Evolutionary conservation across 495 filamentous ascomycete genomes (phyloP).

Genomic region (Penicillium goetzii): DNA sequence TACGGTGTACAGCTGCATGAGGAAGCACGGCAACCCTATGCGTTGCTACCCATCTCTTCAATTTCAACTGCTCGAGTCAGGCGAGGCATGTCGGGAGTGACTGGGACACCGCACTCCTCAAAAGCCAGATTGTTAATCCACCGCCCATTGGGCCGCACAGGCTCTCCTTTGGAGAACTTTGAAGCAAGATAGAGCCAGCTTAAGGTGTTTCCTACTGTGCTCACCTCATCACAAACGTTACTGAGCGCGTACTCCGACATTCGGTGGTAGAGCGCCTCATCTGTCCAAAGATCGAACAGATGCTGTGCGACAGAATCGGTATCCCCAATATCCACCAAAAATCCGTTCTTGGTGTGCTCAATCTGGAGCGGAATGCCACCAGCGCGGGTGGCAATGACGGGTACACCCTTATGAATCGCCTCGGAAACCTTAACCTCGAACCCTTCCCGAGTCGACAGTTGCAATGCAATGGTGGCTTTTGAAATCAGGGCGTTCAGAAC

Average conservation of each 20-base stretch:
- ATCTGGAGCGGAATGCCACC: slow-evolving; percentile 87
- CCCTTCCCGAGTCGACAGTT: slow-evolving; percentile 82
- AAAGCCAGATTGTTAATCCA: slow-evolving; percentile 86
- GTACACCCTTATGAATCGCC: slow-evolving; percentile 82
- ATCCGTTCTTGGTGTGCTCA: slow-evolving; percentile 72
- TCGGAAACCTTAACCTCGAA: slow-evolving; percentile 93
- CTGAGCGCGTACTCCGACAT: slow-evolving; percentile 69
- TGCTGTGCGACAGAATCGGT: slow-evolving; percentile 71
- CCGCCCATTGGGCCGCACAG: slow-evolving; percentile 50
- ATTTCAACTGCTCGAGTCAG: slow-evolving; percentile 50
- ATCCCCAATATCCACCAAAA: slow-evolving; percentile 75
- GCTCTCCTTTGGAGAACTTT: slow-evolving; percentile 58
- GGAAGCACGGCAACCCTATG: background rate
- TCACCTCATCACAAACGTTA: slow-evolving; percentile 80
- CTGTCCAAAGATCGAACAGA: slow-evolving; percentile 69
- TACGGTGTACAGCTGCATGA: background rate
- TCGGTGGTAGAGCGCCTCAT: slow-evolving; percentile 62
- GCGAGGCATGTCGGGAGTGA: slow-evolving; percentile 28
- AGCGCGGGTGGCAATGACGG: slow-evolving; percentile 76
- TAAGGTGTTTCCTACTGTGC: slow-evolving; percentile 79
- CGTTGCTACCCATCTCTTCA: slow-evolving; percentile 36
- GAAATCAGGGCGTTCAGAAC: slow-evolving; percentile 80
- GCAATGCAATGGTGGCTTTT: slow-evolving; percentile 71
- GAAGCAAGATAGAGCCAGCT: slow-evolving; percentile 77
- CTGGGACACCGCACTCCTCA: slow-evolving; percentile 57